Percentiles rank a stretch among this genome's conserved stretches.
Evolutionary conservation across 78 protist genomes (phyloP).

Genomic region (Dictyostelium intermedium): DNA sequence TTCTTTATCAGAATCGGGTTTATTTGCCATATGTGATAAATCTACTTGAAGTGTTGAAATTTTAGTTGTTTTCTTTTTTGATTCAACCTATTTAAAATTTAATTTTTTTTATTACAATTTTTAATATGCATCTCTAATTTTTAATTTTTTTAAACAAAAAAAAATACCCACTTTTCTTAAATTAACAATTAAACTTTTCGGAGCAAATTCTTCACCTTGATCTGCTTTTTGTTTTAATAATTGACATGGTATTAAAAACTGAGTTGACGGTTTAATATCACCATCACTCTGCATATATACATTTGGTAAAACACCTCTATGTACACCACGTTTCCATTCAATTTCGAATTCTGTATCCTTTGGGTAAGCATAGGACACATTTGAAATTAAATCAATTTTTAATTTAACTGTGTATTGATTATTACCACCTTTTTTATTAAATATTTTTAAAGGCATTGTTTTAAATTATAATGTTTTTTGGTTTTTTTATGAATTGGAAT

Average conservation of each 20-base stretch:
- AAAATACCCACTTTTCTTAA: conserved; percentile 44
- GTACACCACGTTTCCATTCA: conserved; percentile 46
- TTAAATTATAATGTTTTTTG: not conserved
- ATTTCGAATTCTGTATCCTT: conserved; percentile 24
- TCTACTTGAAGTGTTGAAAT: conserved; percentile 42
- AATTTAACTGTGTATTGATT: conserved; percentile 32
- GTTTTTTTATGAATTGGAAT: not conserved
- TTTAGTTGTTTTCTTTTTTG: conserved; percentile 10
- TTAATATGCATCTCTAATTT: not conserved
- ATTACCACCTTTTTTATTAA: not conserved
- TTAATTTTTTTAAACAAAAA: not conserved
- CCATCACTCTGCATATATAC: conserved; percentile 13
- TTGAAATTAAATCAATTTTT: conserved; percentile 51
- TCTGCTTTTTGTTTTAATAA: conserved; percentile 23
- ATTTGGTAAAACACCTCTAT: conserved; percentile 20
- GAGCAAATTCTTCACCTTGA: conserved; percentile 3
- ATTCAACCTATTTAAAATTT: conserved; percentile 9
- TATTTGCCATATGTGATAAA: conserved; percentile 65
- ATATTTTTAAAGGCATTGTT: conserved; percentile 32
- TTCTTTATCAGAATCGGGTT: conserved; percentile 6
- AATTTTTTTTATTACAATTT: not conserved
- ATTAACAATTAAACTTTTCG: conserved; percentile 34
- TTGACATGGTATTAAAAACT: conserved; percentile 50
- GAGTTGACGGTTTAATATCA: conserved; percentile 20
- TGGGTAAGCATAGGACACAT: not conserved